Evolutionary conservation across 257 asterid species (phyloP), one percentile per base, ranked within the genome.

Genomic region (Jacaranda mimosifolia): DNA sequence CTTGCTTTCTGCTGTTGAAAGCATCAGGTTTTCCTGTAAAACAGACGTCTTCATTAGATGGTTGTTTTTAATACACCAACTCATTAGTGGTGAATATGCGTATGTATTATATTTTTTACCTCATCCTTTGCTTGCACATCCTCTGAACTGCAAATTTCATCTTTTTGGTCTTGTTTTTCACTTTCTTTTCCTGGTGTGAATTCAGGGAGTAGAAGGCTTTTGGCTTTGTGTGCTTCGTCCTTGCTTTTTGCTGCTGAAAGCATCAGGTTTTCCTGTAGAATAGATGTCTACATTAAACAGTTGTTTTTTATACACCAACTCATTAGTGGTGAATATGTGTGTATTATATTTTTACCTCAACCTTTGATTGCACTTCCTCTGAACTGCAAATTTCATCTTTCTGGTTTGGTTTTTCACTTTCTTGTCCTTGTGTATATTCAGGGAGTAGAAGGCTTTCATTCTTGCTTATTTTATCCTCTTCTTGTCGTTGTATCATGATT

Each of bases 241-340:
- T 71, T 83, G 14, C 75, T 18, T 57, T 59, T 72, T 68, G 35
- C 63, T 48, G 64, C 77, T 82, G 84, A 43, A 62, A 63, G 52
- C 51, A 52, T 57, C 77, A 35, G 48, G 19, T 57, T 70, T 56
- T 79, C 87, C 95, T 87, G 89, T 60, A 75, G 76, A 63, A 78
- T 59, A 75, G 60, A 68, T 39, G 14, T 59, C 21, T 48, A 51
- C 45, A 48, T 68, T 42, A 48, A 18, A 73, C 1, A 73, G 36
- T 75, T 19, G n/a, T 48, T 39, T 36, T 32, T 4, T 39, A 63
- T 46, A 63, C 32, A 51, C 75, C 45, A 67, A 65, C 53, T 75
- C 12, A 35, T 73, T 42, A 59, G 42, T 53, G 76, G 56, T 59
- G 32, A 73, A 65, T 77, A 58, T 49, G 39, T 11, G 70, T 19